Evolutionary conservation across 306 rosid genomes (phyloP).

Genomic region (Sophora flavescens): DNA sequence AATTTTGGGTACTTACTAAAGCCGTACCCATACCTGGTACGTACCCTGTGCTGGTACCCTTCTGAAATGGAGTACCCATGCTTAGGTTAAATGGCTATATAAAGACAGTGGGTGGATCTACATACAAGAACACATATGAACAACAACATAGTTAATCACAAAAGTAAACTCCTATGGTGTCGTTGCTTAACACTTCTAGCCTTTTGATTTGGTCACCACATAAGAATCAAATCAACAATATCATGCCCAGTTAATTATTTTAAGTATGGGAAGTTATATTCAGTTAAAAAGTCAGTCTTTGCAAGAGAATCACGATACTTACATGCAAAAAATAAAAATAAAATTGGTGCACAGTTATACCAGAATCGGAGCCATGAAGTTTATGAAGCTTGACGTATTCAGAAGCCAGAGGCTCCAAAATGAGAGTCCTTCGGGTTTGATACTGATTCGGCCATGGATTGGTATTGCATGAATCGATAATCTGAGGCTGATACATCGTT

Average conservation of each 20-base stretch:
- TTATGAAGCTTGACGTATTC: constrained; percentile 53
- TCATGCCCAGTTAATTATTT: neutral
- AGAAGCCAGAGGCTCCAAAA: constrained; percentile 56
- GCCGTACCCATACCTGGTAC: too few species aligned
- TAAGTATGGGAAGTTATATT: neutral
- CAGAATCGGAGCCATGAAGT: constrained; percentile 60
- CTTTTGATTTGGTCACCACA: neutral
- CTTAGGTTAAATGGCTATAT: neutral
- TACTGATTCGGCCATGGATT: constrained; percentile 50
- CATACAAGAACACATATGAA: neutral
- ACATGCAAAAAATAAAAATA: too few species aligned
- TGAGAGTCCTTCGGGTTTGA: constrained; percentile 56
- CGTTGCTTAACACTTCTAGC: neutral
- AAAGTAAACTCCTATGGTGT: neutral
- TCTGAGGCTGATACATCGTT: constrained; percentile 19
- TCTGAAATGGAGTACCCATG: too few species aligned
- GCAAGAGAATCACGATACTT: neutral
- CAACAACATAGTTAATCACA: neutral
- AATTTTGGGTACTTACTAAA: too few species aligned
- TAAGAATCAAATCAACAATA: neutral
- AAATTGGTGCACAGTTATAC: constrained; percentile 15
- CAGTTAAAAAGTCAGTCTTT: neutral
- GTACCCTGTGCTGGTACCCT: too few species aligned
- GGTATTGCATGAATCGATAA: neutral
- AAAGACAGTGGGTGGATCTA: neutral